Evolutionary conservation across 2,329 filamentous ascomycete genomes (phyloP).

Genomic region (Calonectria ilicicola): DNA sequence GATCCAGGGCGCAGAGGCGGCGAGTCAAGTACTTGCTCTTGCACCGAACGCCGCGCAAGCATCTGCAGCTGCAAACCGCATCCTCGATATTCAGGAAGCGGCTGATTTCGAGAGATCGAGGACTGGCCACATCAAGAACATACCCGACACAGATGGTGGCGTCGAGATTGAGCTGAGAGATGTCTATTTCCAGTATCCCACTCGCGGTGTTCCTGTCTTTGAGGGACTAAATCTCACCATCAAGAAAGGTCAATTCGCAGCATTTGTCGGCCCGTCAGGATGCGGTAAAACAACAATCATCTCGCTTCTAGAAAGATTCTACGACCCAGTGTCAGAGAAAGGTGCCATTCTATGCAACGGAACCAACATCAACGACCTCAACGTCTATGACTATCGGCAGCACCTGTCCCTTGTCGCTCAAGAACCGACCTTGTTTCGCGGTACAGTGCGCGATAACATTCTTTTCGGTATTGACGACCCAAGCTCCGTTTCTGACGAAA

Average conservation of each 20-base stretch:
- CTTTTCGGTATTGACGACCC: conserved; percentile 31
- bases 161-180: conserved; percentile 34
- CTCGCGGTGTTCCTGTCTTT: conserved; percentile 38
- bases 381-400: conserved; percentile 33
- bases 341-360: conserved; percentile 30
- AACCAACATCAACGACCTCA: conserved; percentile 24
- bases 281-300: conserved; percentile 46
- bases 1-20: conserved; percentile 62
- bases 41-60: conserved; percentile 37
- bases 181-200: conserved; percentile 38
- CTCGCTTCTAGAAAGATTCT: conserved; percentile 45
- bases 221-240: conserved; percentile 40
- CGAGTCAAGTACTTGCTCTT: conserved; percentile 27
- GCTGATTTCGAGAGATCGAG: conserved; percentile 1
- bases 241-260: conserved; percentile 56
- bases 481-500: conserved; percentile 30
- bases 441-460: conserved; percentile 47
- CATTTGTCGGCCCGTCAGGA: conserved; percentile 36
- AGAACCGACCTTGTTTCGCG: conserved; percentile 45
- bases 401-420: conserved; percentile 41
- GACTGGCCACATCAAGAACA: not conserved
- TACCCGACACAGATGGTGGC: conserved; percentile 19
- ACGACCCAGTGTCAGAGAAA: conserved; percentile 19
- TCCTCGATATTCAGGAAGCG: conserved; percentile 44
- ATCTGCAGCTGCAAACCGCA: conserved; percentile 33